Evolutionary conservation across 1,139 yeast species (phyloP).

Genomic region (Wickerhamiella pararugosa): DNA sequence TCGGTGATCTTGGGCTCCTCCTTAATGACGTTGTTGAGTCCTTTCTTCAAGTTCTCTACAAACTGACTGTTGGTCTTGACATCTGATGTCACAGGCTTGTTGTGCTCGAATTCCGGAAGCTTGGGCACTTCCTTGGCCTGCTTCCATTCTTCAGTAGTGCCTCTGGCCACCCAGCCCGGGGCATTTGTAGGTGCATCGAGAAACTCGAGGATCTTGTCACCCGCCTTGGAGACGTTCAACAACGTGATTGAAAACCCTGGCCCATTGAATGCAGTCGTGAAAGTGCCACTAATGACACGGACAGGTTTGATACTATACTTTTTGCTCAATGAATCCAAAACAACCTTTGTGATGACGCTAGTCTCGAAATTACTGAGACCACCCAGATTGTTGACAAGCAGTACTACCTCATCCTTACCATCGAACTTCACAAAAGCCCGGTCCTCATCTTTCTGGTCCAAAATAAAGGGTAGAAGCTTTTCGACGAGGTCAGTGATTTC

Average conservation of each 20-base stretch:
- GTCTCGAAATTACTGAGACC: slow-evolving; percentile 72
- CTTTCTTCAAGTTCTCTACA: slow-evolving; percentile 26
- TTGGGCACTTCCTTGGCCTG: background rate
- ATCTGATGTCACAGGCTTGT: background rate
- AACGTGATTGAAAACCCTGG: slow-evolving; percentile 83
- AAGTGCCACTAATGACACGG: slow-evolving; percentile 55
- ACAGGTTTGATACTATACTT: slow-evolving; percentile 44
- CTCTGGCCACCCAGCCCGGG: slow-evolving; percentile 50
- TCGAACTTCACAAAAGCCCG: slow-evolving; percentile 40
- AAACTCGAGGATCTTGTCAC: slow-evolving; percentile 27
- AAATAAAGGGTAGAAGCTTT: slow-evolving; percentile 20
- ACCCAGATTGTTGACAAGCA: slow-evolving; percentile 68
- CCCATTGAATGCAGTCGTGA: slow-evolving; percentile 75
- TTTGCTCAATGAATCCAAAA: slow-evolving; percentile 31
- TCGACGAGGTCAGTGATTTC: slow-evolving; percentile 35
- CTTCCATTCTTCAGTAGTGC: slow-evolving; percentile 23
- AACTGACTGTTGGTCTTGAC: slow-evolving; percentile 4
- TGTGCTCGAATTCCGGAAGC: background rate
- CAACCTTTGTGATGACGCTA: slow-evolving; percentile 42
- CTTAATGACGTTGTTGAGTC: slow-evolving; percentile 36
- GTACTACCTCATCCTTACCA: slow-evolving; percentile 46
- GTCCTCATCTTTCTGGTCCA: slow-evolving; percentile 22
- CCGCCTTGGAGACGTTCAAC: slow-evolving; percentile 43
- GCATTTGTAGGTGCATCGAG: slow-evolving; percentile 63
- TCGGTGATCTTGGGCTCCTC: slow-evolving; percentile 70